These are phyloP conservation scores for Colletotrichum spinosum DNA, from an alignment of 2,329 filamentous ascomycete genomes.

Conservation along the genomic window DNA sequence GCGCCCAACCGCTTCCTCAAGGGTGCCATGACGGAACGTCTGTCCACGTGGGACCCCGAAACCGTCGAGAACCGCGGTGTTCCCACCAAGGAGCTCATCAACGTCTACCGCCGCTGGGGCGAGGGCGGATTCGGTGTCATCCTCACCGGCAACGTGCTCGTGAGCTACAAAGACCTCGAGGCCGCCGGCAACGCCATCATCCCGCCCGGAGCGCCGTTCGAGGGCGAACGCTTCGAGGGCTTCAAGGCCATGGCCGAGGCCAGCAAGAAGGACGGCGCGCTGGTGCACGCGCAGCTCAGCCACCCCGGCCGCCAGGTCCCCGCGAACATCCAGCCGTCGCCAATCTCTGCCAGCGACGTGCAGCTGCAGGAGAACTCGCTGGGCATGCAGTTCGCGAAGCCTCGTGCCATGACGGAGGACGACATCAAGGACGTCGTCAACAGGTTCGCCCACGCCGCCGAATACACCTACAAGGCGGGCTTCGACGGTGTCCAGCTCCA, in stretches of 20 bases:
- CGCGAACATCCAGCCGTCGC: slow-evolving; percentile 46
- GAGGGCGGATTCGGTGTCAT: slow-evolving; percentile 64
- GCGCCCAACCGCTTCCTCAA: slow-evolving; percentile 75
- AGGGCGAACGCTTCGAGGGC: slow-evolving; percentile 69
- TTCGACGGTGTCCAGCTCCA: slow-evolving; percentile 61
- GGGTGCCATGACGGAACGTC: slow-evolving; percentile 73
- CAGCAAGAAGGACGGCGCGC: slow-evolving; percentile 64
- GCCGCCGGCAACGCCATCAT: slow-evolving; percentile 67
- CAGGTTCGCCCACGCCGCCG: slow-evolving; percentile 67
- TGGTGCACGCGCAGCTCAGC: slow-evolving; percentile 70
- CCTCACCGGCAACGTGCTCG: slow-evolving; percentile 71
- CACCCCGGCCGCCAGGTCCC: slow-evolving; percentile 70
- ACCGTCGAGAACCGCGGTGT: slow-evolving; percentile 61
- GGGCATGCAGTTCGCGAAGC: slow-evolving; percentile 64
- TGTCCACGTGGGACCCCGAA: slow-evolving; percentile 70
- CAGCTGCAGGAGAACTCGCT: slow-evolving; percentile 52
- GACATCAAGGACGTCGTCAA: slow-evolving; percentile 65
- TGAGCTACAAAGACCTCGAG: slow-evolving; percentile 68
- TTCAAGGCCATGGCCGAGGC: slow-evolving; percentile 56
- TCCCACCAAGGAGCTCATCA: slow-evolving; percentile 55
- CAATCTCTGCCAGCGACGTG: slow-evolving; percentile 54
- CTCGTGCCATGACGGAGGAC: slow-evolving; percentile 59
- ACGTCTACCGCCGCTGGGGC: slow-evolving; percentile 70
- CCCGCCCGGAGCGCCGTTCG: slow-evolving; percentile 60
- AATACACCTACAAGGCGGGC: slow-evolving; percentile 68